Evolutionary conservation across 2,329 filamentous ascomycete genomes (phyloP), one percentile per base, ranked within the genome.

Genomic region (Ceratocystis colombiana): DNA sequence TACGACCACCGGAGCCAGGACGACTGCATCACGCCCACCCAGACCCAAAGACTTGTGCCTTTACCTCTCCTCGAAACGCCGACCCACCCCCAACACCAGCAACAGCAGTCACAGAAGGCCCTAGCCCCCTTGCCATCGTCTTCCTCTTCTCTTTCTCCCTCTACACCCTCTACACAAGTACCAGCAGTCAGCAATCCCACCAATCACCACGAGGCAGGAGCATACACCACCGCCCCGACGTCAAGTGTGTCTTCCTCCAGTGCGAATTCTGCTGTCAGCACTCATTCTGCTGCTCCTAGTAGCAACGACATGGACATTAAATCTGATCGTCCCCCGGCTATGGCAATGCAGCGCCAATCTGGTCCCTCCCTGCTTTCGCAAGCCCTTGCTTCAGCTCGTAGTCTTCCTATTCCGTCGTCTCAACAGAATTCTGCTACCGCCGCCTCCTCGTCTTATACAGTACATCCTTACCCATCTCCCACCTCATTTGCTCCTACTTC

Each of bases 311-410:
- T 55, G 25, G 62, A 41, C 12, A 55, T 76, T 76, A 79, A 78
- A 75, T 78, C 77, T 73, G 70, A 76, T 69, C 72, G 76, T 70
- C 74, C 74, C 70, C 76, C 77, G 72, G 71, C 74, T 69, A 72
- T 74, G 69, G 72, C 63, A 57, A 65, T 74, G 70, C 75, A 77
- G 70, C 76, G 76, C 72, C 76, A 78, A 71, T 75, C 75, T 72
- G 81, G 81, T 69, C 79, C 81, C 70, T 84, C 82, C 67, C 73
- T 84, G 71, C 77, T 84, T 74, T 79, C 80, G 68, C 80, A 84
- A 74, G 81, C 82, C 72, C 76, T 84, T 73, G 81, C 81, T 73
- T 82, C 80, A 74, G 82, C 81, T 72, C 80, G 82, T 71, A 81
- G 81, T 72, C 82, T 83, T 68, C 64, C 61, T 67, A 69, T 71